Base-by-base conservation (phyloP, 2,329 filamentous ascomycete species). In the Proliferodiscus dingleyae region DNA sequence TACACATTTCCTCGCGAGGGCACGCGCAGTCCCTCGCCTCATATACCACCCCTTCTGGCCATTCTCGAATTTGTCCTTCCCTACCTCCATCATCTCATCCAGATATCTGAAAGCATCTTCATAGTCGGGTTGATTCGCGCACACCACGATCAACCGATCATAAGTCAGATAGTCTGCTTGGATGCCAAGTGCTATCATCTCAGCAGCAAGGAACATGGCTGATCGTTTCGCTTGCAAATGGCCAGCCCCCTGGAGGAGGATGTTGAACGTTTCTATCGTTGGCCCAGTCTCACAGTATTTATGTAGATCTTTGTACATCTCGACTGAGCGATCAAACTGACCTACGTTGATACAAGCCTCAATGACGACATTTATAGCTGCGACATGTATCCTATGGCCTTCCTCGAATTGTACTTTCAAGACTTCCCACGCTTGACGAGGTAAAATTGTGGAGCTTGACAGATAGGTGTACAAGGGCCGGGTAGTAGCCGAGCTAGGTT, bases 251-350 rank as follows among this genome's bases (percentile, higher is more conserved):
- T 66, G 66, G 45, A 83, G 68, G 6, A 86, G 67, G 4, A 72
- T 61, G 54, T 85, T 85, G 67, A 82, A 85, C 0, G 80, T 81
- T n/a, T 69, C 64, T 11, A 70, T 73, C 2, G 69, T 65, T 1
- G 70, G 67, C 2, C 72, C 72, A 2, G 64, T 57, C 2, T 64
- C 57, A 33, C 70, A 74, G 21, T 81, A 61, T 1, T 64, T 68
- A 52, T 80, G 76, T 8, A 85, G 66, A 18, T 74, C 68, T 61
- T 82, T 81, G 67, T 85, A 86, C 11, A 80, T 65, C 3, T 74
- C 69, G 13, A 85, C 61, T 2, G 79, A 81, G 38, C 72, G 62
- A 3, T 71, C 66, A 3, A 80, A 64, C 11, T 68, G 62, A 10
- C 49, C 55, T 43, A 65, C 66, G 41, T 69, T 59, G 32, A 57